These are phyloP conservation scores for Ogataea nitratoaversa DNA, from an alignment of 805 yeast species.

Conservation along the genomic window DNA sequence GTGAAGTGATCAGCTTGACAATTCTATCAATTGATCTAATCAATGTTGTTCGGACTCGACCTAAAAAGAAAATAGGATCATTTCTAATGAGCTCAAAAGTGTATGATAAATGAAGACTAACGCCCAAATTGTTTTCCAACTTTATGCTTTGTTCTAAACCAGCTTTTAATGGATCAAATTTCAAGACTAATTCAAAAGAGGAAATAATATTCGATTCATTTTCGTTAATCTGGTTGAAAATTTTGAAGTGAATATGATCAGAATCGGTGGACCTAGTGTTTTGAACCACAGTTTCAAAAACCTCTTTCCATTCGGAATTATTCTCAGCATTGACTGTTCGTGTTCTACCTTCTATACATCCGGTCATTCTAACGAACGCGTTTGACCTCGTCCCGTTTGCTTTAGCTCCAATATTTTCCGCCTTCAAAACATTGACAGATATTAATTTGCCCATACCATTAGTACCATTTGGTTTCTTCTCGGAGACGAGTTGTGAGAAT, in stretches of 20 bases:
- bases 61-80: constrained; percentile 20
- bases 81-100: constrained; percentile 14
- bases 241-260: constrained; percentile 9
- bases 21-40: constrained; percentile 10
- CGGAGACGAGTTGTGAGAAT: constrained; percentile 7
- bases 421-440: constrained; percentile 11
- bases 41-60: constrained; percentile 13
- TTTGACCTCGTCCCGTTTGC: constrained; percentile 4
- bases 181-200: constrained; percentile 9
- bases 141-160: constrained; percentile 10
- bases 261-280: constrained; percentile 5
- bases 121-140: constrained; percentile 4
- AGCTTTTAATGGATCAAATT: constrained; percentile 12
- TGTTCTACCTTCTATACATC: constrained; percentile 15
- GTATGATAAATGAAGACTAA: constrained; percentile 10
- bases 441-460: constrained; percentile 8
- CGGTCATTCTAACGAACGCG: constrained; percentile 15
- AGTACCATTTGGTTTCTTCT: background rate
- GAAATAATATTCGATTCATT: constrained; percentile 8
- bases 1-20: constrained; percentile 12
- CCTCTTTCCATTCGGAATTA: constrained; percentile 19
- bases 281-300: constrained; percentile 14
- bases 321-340: constrained; percentile 12
- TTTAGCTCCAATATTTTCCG: constrained; percentile 15
- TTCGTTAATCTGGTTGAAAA: constrained; percentile 8